Evolutionary conservation across 2,329 filamentous ascomycete species (phyloP).

Genomic region (Sphaerulina vaccinii): DNA sequence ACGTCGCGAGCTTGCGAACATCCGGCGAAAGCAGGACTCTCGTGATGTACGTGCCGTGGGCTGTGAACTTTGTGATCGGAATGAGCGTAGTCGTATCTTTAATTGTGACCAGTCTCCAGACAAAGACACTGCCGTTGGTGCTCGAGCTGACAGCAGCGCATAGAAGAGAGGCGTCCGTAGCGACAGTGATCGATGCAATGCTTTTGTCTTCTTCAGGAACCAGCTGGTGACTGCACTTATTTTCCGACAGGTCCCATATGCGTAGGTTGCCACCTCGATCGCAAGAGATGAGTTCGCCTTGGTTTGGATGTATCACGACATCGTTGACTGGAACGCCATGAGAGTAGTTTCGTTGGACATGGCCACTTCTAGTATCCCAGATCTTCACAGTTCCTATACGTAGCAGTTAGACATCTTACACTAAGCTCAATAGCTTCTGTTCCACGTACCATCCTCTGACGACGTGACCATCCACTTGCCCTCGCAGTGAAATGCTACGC

Average conservation of each 20-base stretch:
- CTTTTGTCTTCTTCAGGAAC: conserved; percentile 95
- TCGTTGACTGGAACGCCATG: conserved; percentile 91
- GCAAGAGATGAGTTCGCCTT: conserved; percentile 96
- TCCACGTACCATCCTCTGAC: conserved; percentile 72
- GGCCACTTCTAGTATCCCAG: conserved; percentile 86
- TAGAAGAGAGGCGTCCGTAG: conserved; percentile 86
- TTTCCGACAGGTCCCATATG: conserved; percentile 96
- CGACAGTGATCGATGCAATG: conserved; percentile 91
- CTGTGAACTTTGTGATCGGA: conserved; percentile 83
- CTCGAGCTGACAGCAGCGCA: conserved; percentile 81
- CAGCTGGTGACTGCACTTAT: conserved; percentile 92
- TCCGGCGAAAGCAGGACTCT: conserved; percentile 88
- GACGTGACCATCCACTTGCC: conserved; percentile 99
- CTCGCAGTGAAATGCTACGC: conserved; percentile 96
- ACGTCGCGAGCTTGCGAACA: conserved; percentile 90
- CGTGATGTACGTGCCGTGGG: conserved; percentile 90
- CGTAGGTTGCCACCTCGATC: conserved; percentile 89
- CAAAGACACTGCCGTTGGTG: conserved; percentile 85
- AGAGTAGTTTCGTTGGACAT: conserved; percentile 87
- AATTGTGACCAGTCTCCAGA: conserved; percentile 88
- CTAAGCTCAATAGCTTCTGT: not conserved
- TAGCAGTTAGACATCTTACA: conserved; percentile 6
- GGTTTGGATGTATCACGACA: conserved; percentile 98
- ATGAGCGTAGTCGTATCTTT: conserved; percentile 80
- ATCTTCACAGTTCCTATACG: conserved; percentile 74